Conservation (phyloP, 208 protist species). For the Leishmania mexicana region DNA sequence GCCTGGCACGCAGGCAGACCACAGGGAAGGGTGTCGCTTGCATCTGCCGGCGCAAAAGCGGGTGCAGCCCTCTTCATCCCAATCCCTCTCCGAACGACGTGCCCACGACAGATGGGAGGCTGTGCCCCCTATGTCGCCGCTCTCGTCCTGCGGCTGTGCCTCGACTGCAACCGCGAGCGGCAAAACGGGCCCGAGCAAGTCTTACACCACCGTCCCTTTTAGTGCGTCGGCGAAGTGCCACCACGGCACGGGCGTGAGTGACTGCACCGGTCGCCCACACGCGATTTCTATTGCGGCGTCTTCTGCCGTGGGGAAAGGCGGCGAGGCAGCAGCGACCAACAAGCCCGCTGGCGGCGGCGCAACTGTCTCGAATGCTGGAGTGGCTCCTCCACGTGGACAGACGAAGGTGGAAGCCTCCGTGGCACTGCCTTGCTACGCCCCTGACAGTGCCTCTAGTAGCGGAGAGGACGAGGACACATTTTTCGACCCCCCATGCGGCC, state of each 20-base stretch:
- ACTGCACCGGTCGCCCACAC: conserved; percentile 9
- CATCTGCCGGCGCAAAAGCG: not conserved
- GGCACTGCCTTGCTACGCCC: not conserved
- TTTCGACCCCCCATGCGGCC: not conserved
- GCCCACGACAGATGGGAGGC: not conserved
- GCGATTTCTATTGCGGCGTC: conserved; percentile 19
- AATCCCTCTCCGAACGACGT: not conserved
- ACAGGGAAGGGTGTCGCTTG: not conserved
- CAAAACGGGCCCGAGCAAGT: not conserved
- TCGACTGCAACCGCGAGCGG: not conserved
- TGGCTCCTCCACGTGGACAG: not conserved
- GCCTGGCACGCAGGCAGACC: not conserved
- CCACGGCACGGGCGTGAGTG: conserved; percentile 12
- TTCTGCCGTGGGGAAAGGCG: not conserved
- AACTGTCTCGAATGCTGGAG: not conserved
- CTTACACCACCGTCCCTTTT: not conserved
- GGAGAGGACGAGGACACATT: not conserved
- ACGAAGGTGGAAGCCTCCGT: not conserved
- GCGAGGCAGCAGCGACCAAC: not conserved
- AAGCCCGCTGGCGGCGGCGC: not conserved
- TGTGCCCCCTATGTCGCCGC: not conserved
- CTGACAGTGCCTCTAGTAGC: not conserved
- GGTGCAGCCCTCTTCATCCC: not conserved
- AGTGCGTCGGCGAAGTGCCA: conserved; percentile 7
- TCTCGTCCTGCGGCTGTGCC: not conserved